Conservation (phyloP, 371 early-diverging fungal genomes). For the Zychaea mexicana region DNA sequence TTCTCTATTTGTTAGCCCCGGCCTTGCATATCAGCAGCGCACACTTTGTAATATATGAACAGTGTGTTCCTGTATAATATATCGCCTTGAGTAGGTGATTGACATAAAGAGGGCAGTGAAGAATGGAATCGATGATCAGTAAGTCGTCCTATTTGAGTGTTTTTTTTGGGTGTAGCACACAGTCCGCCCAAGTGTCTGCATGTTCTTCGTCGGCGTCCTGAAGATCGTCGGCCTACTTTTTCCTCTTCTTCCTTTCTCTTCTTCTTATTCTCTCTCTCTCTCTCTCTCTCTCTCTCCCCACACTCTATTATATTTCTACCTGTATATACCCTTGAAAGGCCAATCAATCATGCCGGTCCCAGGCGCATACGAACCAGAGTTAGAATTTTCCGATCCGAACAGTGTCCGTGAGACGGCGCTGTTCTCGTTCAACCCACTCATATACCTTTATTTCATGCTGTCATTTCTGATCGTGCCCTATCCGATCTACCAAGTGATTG, state of each 20-base stretch:
- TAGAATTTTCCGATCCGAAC: conserved; percentile 23
- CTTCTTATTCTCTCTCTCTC: not conserved
- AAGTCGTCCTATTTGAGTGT: too few species aligned
- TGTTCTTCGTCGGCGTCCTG: not conserved
- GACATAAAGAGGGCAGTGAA: too few species aligned
- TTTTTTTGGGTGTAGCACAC: too few species aligned
- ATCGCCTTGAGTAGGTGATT: too few species aligned
- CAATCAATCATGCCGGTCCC: conserved; percentile 10
- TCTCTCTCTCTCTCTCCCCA: conserved; percentile 4
- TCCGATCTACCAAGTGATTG: conserved; percentile 55
- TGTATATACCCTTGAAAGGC: not conserved
- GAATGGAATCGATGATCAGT: too few species aligned
- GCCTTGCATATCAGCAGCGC: too few species aligned
- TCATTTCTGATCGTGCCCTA: conserved; percentile 60
- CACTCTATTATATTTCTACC: not conserved
- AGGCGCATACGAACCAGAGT: conserved; percentile 23
- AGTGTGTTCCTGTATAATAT: too few species aligned
- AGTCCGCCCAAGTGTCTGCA: not conserved
- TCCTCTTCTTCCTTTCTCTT: not conserved
- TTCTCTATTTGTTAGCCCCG: too few species aligned
- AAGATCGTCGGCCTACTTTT: not conserved
- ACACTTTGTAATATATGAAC: too few species aligned
- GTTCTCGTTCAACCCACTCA: conserved; percentile 53
- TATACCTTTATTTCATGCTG: conserved; percentile 57
- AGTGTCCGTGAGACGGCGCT: conserved; percentile 31